Conservation (phyloP, 139 green algal genomes). For the Deuterostichococcus epilithicus region DNA sequence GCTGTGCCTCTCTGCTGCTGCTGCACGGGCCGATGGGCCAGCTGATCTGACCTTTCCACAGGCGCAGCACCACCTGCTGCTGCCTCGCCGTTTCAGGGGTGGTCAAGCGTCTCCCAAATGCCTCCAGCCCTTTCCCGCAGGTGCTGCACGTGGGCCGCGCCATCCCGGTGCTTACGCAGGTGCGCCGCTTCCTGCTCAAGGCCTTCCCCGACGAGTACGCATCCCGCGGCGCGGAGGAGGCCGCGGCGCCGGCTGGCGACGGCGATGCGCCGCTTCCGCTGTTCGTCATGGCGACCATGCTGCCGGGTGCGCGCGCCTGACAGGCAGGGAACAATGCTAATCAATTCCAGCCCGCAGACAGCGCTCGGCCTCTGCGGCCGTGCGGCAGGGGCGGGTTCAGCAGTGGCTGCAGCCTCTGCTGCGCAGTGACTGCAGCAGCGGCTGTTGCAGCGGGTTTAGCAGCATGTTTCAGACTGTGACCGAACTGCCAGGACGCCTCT, state of each 20-base stretch:
- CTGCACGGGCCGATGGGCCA: no score
- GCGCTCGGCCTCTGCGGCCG: no score
- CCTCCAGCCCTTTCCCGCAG: constrained; percentile 9
- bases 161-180: constrained; percentile 60
- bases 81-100: no score
- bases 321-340: no score
- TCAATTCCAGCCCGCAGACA: no score
- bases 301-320: constrained; percentile 46
- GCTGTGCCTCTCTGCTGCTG: no score
- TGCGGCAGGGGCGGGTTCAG: neutral
- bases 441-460: no score
- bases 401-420: no score
- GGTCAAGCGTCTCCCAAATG: no score
- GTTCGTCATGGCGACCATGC: constrained; percentile 86
- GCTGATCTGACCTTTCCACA: constrained; percentile 9
- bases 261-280: constrained; percentile 56
- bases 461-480: no score
- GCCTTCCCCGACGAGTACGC: constrained; percentile 72
- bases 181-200: constrained; percentile 62
- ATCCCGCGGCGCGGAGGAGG: constrained; percentile 32
- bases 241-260: neutral
- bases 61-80: constrained; percentile 50
- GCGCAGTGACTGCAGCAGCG: no score
- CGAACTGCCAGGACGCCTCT: no score
- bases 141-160: constrained; percentile 39